These are phyloP conservation scores for Botrytis porri DNA, from an alignment of 2,329 filamentous ascomycete species.

Conservation along the genomic window DNA sequence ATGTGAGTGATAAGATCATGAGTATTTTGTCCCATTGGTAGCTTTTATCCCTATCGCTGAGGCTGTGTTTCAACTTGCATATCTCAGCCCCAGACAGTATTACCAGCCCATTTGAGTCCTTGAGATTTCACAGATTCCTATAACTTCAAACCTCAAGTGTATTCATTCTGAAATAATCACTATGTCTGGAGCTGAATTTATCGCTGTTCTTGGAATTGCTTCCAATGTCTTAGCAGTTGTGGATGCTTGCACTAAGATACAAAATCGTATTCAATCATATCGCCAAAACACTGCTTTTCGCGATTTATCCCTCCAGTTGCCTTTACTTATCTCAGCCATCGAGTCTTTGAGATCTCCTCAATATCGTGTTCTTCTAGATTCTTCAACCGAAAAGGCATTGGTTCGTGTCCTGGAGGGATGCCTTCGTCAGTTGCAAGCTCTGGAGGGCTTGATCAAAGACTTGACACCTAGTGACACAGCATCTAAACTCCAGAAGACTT, in stretches of 20 bases:
- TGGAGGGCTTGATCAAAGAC: slow-evolving; percentile 13
- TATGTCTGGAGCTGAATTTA: slow-evolving; percentile 15
- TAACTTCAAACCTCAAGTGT: not conserved
- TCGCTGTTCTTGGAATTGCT: slow-evolving; percentile 5
- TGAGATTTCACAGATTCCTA: not conserved
- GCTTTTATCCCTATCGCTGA: not conserved
- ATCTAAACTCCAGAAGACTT: slow-evolving; percentile 16
- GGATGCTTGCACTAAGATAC: slow-evolving; percentile 10
- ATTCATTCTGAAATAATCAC: not conserved
- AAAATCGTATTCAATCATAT: slow-evolving; percentile 11
- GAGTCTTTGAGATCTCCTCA: not conserved
- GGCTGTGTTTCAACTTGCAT: slow-evolving; percentile 4
- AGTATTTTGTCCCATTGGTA: not conserved
- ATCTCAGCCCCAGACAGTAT: not conserved
- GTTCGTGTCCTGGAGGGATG: slow-evolving; percentile 17
- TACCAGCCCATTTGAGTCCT: not conserved
- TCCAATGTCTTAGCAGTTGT: slow-evolving; percentile 17
- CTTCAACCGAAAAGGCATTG: slow-evolving; percentile 5
- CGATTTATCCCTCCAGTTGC: slow-evolving; percentile 4
- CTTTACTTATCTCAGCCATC: slow-evolving; percentile 12
- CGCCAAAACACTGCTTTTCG: slow-evolving; percentile 5
- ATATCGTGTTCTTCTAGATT: not conserved
- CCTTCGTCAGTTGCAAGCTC: slow-evolving; percentile 1
- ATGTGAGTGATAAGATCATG: not conserved
- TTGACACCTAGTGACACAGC: slow-evolving; percentile 13